Percentiles rank a stretch among this genome's conserved stretches.
Evolutionary conservation across 345 rosid species (phyloP).

Genomic region (Dipteronia sinensis): DNA sequence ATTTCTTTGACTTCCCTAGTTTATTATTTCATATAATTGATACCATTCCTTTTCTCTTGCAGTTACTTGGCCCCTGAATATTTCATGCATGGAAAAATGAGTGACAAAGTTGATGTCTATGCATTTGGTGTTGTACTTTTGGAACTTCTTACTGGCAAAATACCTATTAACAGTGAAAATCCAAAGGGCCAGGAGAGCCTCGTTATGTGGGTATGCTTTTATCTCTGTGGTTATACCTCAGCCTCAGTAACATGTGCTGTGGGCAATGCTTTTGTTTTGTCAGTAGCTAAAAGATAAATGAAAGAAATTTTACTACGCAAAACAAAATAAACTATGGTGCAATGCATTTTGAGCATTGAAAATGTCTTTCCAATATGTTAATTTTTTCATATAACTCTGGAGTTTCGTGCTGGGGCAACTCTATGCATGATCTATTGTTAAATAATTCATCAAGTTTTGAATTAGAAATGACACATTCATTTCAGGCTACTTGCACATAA

Average conservation of each 20-base stretch:
- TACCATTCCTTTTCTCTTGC: constrained; percentile 28
- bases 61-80: constrained; percentile 99
- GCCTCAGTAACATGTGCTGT: not conserved
- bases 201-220: constrained; percentile 85
- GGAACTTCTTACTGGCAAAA: constrained; percentile 90
- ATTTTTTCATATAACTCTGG: not conserved
- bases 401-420: not conserved
- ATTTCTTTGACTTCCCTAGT: constrained; percentile 8
- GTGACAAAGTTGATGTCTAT: constrained; percentile 91
- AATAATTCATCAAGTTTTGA: not conserved
- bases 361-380: not conserved
- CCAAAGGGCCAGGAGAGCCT: constrained; percentile 86
- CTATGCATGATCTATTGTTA: not conserved
- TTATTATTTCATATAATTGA: constrained; percentile 5
- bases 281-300: not conserved
- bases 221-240: constrained; percentile 1
- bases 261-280: not conserved
- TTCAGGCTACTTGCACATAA: not conserved
- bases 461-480: not conserved
- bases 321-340: not conserved
- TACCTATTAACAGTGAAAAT: constrained; percentile 63
- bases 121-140: constrained; percentile 94
- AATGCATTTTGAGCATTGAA: not conserved
- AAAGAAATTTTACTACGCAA: not conserved
- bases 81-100: constrained; percentile 90